Conservation (phyloP, 768 basidiomycete genomes). For the Lentinus tigrinus region DNA sequence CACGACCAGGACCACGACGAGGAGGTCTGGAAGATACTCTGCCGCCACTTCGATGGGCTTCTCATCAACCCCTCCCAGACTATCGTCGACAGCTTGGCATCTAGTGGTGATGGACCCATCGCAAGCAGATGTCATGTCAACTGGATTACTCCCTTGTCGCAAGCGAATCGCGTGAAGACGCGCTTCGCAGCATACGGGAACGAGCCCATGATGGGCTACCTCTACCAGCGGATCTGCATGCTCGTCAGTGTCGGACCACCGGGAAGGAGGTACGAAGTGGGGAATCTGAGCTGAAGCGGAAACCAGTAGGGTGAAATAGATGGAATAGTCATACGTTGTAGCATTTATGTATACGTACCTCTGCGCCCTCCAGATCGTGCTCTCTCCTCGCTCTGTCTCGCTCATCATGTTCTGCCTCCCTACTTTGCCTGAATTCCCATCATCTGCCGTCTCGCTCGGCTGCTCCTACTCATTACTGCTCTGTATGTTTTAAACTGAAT, state of each 20-base stretch:
- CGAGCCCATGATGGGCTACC: conserved; percentile 9
- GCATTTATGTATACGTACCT: too few species aligned
- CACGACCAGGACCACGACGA: conserved; percentile 27
- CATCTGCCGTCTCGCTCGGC: too few species aligned
- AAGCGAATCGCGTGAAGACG: conserved; percentile 5
- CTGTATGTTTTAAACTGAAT: too few species aligned
- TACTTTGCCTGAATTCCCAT: too few species aligned
- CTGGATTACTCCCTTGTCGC: conserved; percentile 9
- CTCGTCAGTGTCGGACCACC: conserved; percentile 1
- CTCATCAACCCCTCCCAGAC: conserved; percentile 7
- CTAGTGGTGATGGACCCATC: background rate
- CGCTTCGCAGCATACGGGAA: conserved; percentile 16
- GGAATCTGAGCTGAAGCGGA: too few species aligned
- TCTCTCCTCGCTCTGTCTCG: too few species aligned
- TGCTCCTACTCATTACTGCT: too few species aligned
- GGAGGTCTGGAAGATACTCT: conserved; percentile 10
- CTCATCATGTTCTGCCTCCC: too few species aligned
- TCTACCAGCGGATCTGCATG: conserved; percentile 14
- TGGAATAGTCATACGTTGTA: too few species aligned
- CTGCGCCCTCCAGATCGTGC: too few species aligned
- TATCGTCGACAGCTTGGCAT: background rate
- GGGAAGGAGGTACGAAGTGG: background rate
- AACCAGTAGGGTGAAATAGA: too few species aligned
- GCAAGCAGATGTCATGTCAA: background rate
- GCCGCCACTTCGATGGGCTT: conserved; percentile 6